A percentile compares a stretch with the other conserved stretches of the same genome.
These are phyloP conservation scores for Groenewaldozyma salmanticensis DNA, from an alignment of 805 yeast genomes.

Conservation along the genomic window DNA sequence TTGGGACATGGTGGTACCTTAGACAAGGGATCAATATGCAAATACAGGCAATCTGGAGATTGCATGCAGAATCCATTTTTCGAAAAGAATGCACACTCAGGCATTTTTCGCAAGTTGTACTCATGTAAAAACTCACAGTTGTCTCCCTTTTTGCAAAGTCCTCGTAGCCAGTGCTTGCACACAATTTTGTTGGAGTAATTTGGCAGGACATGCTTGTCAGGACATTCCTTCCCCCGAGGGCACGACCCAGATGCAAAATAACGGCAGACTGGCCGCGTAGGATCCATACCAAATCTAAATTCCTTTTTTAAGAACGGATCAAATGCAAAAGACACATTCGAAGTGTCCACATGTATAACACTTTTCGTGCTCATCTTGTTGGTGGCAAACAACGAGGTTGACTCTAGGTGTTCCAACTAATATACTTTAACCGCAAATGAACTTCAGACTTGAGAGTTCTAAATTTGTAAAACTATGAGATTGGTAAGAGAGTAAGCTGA, in stretches of 20 bases:
- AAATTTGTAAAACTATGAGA: neutral
- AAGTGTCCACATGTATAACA: conserved; percentile 32
- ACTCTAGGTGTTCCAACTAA: neutral
- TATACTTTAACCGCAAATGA: neutral
- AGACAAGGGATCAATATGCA: conserved; percentile 82
- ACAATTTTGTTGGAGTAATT: conserved; percentile 69
- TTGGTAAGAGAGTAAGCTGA: too few relatives aligned
- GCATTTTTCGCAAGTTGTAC: conserved; percentile 88
- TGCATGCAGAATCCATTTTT: conserved; percentile 69
- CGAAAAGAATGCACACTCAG: conserved; percentile 84
- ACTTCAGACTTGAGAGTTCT: neutral
- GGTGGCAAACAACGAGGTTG: neutral
- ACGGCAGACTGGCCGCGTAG: conserved; percentile 82
- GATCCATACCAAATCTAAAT: conserved; percentile 73
- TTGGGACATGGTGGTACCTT: conserved; percentile 82
- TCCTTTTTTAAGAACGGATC: conserved; percentile 78
- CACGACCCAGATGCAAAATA: conserved; percentile 62
- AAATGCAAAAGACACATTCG: conserved; percentile 47
- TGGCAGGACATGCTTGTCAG: conserved; percentile 71
- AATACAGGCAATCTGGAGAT: conserved; percentile 85
- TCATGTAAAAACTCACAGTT: conserved; percentile 96
- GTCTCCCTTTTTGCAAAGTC: conserved; percentile 92
- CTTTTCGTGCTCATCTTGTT: conserved; percentile 2
- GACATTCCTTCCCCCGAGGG: conserved; percentile 79
- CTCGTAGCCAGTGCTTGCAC: conserved; percentile 97